Percentiles rank a stretch among this genome's conserved stretches.
These are phyloP conservation scores for Silybum marianum DNA, from an alignment of 129 eudicot species.

Conservation along the genomic window DNA sequence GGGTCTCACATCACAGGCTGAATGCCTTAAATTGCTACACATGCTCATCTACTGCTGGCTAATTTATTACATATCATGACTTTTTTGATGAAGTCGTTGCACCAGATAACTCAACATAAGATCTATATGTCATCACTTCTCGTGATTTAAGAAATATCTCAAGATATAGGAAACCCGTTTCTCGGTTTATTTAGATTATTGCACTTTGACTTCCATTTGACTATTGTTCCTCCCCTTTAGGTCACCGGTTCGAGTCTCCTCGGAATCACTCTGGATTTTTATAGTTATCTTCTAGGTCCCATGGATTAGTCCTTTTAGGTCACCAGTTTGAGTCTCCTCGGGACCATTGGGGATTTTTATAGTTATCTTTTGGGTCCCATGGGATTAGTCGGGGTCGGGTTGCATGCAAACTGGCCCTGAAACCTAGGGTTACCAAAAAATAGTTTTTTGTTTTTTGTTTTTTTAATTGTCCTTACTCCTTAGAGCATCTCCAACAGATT, in stretches of 20 bases:
- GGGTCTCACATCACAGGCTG: slow-evolving; percentile 22
- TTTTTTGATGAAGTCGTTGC: slow-evolving; percentile 19
- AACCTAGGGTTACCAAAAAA: background rate
- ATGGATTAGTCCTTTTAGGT: background rate
- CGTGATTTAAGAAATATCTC: slow-evolving; percentile 6
- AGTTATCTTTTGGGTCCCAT: background rate
- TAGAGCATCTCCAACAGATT: too few relatives aligned
- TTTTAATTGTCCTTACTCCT: background rate
- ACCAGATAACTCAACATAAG: background rate
- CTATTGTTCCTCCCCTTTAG: background rate
- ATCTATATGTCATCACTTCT: slow-evolving; percentile 6
- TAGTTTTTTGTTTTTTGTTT: background rate
- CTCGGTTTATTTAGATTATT: background rate
- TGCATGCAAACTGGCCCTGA: background rate
- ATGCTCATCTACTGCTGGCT: slow-evolving; percentile 20
- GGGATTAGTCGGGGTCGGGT: background rate
- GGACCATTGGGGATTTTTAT: background rate
- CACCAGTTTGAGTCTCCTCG: background rate
- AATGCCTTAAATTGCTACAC: slow-evolving; percentile 20
- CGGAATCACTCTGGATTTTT: too few relatives aligned
- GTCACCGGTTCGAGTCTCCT: background rate
- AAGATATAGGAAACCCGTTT: slow-evolving; percentile 5
- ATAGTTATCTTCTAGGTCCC: background rate
- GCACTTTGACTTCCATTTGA: background rate
- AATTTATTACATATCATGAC: slow-evolving; percentile 17